Evolutionary conservation across 768 basidiomycete species (phyloP).

Genomic region (Lactifluus piperatus): DNA sequence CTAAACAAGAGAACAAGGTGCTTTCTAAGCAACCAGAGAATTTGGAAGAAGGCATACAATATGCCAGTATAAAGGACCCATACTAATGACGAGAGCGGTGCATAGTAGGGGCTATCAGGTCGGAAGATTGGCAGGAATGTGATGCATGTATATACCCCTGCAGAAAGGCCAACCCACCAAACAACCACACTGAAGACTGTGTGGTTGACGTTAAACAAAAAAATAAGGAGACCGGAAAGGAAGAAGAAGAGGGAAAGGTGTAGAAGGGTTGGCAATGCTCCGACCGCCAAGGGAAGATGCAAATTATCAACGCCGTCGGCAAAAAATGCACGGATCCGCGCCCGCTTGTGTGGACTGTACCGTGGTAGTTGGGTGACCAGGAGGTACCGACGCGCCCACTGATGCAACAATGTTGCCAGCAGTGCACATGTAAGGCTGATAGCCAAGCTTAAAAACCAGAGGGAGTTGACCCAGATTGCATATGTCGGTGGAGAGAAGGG

Average conservation of each 20-base stretch:
- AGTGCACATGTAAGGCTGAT: neutral
- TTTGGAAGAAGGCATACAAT: neutral
- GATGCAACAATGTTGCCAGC: neutral
- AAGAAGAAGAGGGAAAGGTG: slow-evolving; percentile 3
- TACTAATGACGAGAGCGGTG: neutral
- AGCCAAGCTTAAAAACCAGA: slow-evolving; percentile 5
- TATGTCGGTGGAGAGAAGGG: neutral
- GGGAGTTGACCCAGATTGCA: slow-evolving; percentile 2
- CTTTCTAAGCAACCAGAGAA: neutral
- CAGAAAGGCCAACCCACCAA: neutral
- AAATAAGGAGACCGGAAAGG: neutral
- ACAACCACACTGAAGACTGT: neutral
- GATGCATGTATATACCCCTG: neutral
- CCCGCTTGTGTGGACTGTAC: neutral
- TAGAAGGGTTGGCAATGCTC: neutral
- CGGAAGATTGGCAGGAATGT: neutral
- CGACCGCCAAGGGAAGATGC: neutral
- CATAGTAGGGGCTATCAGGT: neutral
- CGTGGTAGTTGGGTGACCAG: neutral
- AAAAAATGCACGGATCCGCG: neutral
- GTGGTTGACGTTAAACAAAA: neutral
- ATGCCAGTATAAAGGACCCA: neutral
- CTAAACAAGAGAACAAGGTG: neutral
- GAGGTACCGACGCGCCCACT: slow-evolving; percentile 1
- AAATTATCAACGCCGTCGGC: too few relatives aligned